phyloP scores from a whole-genome alignment of 208 protist genomes.

The Trypanosoma rangeli region DNA sequence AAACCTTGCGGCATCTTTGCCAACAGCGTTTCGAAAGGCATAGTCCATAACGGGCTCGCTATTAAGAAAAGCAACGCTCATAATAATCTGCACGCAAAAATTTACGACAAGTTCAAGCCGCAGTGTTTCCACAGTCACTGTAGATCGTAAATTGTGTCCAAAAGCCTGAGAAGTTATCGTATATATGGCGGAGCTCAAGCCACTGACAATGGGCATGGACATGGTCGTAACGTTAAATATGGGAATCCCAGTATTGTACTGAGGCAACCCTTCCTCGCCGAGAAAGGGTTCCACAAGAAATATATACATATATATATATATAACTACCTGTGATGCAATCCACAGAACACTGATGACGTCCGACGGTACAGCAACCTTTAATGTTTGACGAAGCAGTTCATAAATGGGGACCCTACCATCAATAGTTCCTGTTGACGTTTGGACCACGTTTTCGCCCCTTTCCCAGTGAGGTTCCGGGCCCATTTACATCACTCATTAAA shows the following conservation, averaged over 20 bases:
- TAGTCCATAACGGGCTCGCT: conserved; percentile 36
- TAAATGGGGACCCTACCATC: conserved; percentile 1
- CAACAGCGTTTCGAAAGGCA: conserved; percentile 46
- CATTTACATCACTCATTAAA: neutral
- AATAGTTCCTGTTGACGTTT: neutral
- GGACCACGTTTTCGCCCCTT: neutral
- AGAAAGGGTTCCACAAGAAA: conserved; percentile 51
- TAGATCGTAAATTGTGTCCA: conserved; percentile 49
- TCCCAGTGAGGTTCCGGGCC: neutral
- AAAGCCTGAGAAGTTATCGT: conserved; percentile 74
- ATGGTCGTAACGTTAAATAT: conserved; percentile 74
- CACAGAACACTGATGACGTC: conserved; percentile 60
- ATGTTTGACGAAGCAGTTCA: conserved; percentile 27
- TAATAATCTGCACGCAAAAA: conserved; percentile 39
- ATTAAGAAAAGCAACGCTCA: conserved; percentile 54
- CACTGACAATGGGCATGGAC: conserved; percentile 61
- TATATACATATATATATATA: too few species aligned
- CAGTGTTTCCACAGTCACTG: conserved; percentile 60
- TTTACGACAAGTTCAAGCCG: conserved; percentile 56
- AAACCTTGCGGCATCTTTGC: conserved; percentile 44
- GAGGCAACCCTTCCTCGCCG: conserved; percentile 33
- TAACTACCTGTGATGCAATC: conserved; percentile 69
- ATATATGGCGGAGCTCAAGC: conserved; percentile 67
- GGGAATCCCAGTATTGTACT: conserved; percentile 63
- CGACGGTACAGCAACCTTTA: conserved; percentile 63